Conservation (phyloP, 768 basidiomycete species). For the Hygrocybe punicea region DNA sequence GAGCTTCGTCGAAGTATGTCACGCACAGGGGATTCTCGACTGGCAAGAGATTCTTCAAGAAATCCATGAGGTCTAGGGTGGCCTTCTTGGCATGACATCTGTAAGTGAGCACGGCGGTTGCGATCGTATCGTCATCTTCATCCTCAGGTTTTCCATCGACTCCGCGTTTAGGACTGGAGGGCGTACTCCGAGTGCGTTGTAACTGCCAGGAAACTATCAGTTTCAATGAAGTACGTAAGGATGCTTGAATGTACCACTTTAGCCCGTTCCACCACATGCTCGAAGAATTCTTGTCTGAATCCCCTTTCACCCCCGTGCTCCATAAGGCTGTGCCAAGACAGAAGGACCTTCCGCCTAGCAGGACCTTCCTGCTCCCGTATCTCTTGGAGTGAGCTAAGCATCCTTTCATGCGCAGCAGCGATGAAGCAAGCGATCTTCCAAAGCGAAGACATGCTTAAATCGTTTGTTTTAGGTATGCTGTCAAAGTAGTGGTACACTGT, state of each 20-base stretch:
- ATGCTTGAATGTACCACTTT: neutral
- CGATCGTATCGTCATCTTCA: neutral
- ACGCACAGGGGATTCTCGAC: conserved; percentile 4
- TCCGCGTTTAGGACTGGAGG: neutral
- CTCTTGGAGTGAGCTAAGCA: conserved; percentile 7
- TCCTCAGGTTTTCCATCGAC: neutral
- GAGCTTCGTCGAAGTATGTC: conserved; percentile 18
- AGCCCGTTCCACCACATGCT: neutral
- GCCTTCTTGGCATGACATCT: neutral
- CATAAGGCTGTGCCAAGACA: conserved; percentile 14
- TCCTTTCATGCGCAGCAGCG: conserved; percentile 14
- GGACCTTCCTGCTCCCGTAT: conserved; percentile 1
- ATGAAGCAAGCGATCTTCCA: conserved; percentile 10
- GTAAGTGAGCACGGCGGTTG: neutral
- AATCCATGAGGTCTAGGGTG: neutral
- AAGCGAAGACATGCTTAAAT: conserved; percentile 5
- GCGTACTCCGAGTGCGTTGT: neutral
- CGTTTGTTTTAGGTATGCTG: neutral
- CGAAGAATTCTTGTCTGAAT: neutral
- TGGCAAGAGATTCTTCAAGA: neutral
- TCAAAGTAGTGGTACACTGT: conserved; percentile 4
- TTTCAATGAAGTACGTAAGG: neutral
- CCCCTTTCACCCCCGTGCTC: conserved; percentile 2
- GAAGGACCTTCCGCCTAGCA: conserved; percentile 6
- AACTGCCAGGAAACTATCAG: neutral